A percentile compares a stretch with the other conserved stretches of the same genome.
Evolutionary conservation across 345 rosid species (phyloP).

Genomic region (Salix exigua): DNA sequence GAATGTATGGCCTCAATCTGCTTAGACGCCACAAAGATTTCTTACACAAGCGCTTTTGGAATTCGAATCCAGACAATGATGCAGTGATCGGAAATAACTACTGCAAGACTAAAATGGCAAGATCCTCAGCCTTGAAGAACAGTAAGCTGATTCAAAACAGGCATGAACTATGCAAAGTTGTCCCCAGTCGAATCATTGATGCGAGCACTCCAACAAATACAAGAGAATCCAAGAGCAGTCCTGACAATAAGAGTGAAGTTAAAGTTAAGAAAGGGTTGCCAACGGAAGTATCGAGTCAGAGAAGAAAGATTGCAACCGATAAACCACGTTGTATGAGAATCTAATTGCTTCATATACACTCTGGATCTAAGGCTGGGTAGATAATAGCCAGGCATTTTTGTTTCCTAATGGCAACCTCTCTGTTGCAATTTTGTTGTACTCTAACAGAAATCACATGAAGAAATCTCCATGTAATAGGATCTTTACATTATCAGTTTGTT

Average conservation of each 20-base stretch:
- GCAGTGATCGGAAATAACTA: conserved; percentile 43
- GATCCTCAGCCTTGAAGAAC: conserved; percentile 27
- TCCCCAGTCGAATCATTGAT: conserved; percentile 3
- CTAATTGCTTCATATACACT: not conserved
- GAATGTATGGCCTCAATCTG: not conserved
- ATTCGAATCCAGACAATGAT: conserved; percentile 44
- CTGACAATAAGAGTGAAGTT: conserved; percentile 16
- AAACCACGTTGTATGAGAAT: conserved; percentile 18
- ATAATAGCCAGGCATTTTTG: not conserved
- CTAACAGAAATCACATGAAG: not conserved
- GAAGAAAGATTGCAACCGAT: conserved; percentile 17
- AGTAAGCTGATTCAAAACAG: conserved; percentile 25
- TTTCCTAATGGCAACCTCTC: not conserved
- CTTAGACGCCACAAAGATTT: not conserved
- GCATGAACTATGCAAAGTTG: conserved; percentile 26
- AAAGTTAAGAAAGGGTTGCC: conserved; percentile 24
- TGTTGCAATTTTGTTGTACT: not conserved
- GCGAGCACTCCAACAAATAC: conserved; percentile 11
- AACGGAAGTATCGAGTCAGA: conserved; percentile 14
- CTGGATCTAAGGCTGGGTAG: not conserved
- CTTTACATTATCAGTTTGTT: not conserved
- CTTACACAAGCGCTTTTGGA: not conserved
- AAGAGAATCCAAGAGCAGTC: conserved; percentile 18
- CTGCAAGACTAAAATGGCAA: conserved; percentile 26
- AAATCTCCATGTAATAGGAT: not conserved